phyloP scores from a whole-genome alignment of 78 protist genomes.

The Dictyostelium brefeldianum region DNA sequence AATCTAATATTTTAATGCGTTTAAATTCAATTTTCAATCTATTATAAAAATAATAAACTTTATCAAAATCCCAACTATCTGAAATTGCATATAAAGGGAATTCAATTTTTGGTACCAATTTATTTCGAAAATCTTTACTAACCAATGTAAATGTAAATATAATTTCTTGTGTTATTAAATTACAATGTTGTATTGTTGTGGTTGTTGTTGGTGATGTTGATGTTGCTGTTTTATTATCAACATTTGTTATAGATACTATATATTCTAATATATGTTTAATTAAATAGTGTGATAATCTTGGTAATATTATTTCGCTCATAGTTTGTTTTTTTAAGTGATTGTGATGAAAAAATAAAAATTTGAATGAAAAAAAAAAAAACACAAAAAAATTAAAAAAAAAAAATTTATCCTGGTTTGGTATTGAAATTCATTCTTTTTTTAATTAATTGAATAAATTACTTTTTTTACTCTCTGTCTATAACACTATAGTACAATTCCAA shows the following conservation, averaged over 20 bases:
- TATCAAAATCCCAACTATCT: background rate
- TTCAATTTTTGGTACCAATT: background rate
- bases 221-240: background rate
- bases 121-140: background rate
- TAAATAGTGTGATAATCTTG: background rate
- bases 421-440: too few species aligned
- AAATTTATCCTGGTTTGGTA: too few species aligned
- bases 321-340: background rate
- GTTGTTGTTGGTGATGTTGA: background rate
- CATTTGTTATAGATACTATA: background rate
- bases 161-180: background rate
- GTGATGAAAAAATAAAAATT: background rate
- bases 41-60: background rate
- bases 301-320: background rate
- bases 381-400: too few species aligned
- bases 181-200: background rate
- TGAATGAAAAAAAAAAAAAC: background rate
- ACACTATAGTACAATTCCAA: too few species aligned
- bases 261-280: background rate
- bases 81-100: constrained; percentile 4
- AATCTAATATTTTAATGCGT: background rate
- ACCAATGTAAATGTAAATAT: background rate
- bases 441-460: too few species aligned
- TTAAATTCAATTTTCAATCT: background rate
- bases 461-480: too few species aligned